Conservation (phyloP, 2,329 filamentous ascomycete species). For the Elsinoe fawcettii region DNA sequence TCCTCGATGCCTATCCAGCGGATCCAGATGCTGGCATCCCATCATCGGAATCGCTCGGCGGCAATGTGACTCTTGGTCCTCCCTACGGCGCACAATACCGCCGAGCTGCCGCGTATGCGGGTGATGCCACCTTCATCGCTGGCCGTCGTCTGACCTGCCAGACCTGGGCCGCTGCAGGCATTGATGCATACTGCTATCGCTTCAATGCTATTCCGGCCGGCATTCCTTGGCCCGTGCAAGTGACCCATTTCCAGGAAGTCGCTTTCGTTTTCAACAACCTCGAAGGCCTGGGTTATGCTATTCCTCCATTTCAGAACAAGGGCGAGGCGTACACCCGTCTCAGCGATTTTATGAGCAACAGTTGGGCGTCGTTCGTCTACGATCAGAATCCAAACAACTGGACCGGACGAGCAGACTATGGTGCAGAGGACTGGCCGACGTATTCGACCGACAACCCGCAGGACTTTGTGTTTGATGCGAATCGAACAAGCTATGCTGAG, state of each 20-base stretch:
- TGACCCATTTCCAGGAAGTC: slow-evolving; percentile 49
- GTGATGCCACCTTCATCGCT: slow-evolving; percentile 51
- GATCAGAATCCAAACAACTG: slow-evolving; percentile 34
- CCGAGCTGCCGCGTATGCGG: slow-evolving; percentile 47
- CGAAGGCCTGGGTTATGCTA: slow-evolving; percentile 36
- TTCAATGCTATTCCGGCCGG: slow-evolving; percentile 51
- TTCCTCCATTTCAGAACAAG: slow-evolving; percentile 31
- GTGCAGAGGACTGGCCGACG: slow-evolving; percentile 30
- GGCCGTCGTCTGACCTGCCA: slow-evolving; percentile 47
- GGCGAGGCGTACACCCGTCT: slow-evolving; percentile 33
- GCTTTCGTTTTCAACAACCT: slow-evolving; percentile 42
- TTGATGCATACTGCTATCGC: slow-evolving; percentile 53
- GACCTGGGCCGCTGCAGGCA: slow-evolving; percentile 41
- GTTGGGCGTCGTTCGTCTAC: slow-evolving; percentile 40
- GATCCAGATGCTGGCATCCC: slow-evolving; percentile 45
- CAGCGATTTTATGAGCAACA: slow-evolving; percentile 36
- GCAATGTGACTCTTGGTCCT: slow-evolving; percentile 27
- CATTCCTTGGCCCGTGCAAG: slow-evolving; percentile 36
- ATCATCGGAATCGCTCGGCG: slow-evolving; percentile 30
- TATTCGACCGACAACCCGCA: slow-evolving; percentile 31
- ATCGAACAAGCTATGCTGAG: slow-evolving; percentile 33
- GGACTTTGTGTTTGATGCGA: slow-evolving; percentile 43
- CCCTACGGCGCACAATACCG: slow-evolving; percentile 44
- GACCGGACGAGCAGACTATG: slow-evolving; percentile 18
- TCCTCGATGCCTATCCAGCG: slow-evolving; percentile 49